Base-by-base conservation (phyloP, 352 stramenopile genomes). In the Phytophthora hybrid region DNA sequence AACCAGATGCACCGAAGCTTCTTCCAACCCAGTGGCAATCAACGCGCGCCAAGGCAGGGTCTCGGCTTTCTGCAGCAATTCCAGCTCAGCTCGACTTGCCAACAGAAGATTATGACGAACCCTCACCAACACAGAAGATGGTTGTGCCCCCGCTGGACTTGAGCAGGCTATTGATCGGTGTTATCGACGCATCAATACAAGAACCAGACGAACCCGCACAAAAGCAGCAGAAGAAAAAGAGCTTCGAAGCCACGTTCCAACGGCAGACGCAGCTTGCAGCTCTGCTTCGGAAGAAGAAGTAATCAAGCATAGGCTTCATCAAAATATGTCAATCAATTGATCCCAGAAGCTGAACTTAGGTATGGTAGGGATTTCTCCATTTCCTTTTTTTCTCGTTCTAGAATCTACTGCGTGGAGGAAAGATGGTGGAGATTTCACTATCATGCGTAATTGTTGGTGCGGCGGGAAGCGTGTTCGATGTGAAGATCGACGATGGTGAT, bases 1-100 rank as follows among this genome's bases (percentile, higher is more conserved):
- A 69, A 46, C 39, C 46, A 14, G 19, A 77, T 58, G 32, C 23
- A 47, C 51, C 66, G 13, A 83, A 78, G 21, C 11, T 66, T 23
- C 65, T 82, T 4, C 69, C 79, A 52, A 34, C 76, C 18, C 80
- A 93, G 58, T 93, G 85, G 85, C 83, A 92, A 63, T 92, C 85
- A 1, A 90, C 85, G 13, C 80, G 85, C 3, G 80, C 76, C 9
- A 66, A 77, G 3, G 83, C 85, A 26, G 60, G 61, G 6, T 51
- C 59, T 29, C 63, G 47, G 19, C 46, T 66, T 19, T 66, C 59
- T 41, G 47, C 49, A 29, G 63, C 58, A 59, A 51, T 59, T 69
- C 63, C 55, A 23, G 31, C 29, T 23, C 58, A 59, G 13, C 57
- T 51, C 52, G 52, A 66, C 16, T 21, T 19, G 21, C 46, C n/a